phyloP scores from a whole-genome alignment of 495 filamentous ascomycete genomes.

The Penicillium daleae region DNA sequence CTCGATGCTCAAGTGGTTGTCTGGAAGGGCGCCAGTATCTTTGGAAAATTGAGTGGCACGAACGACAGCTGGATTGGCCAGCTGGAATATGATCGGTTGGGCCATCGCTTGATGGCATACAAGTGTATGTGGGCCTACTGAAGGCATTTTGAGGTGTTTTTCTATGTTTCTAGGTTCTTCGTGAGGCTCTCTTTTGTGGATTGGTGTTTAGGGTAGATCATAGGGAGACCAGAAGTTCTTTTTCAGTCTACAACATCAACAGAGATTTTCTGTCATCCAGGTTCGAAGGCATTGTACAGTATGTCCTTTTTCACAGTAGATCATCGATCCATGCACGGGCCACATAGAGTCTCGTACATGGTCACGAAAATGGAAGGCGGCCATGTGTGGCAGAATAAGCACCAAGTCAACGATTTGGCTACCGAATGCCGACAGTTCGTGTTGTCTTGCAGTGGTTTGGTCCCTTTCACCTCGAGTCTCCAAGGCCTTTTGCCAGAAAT shows the following conservation, averaged over 20 bases:
- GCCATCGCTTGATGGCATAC: constrained; percentile 76
- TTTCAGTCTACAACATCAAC: not conserved
- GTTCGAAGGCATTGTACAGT: not conserved
- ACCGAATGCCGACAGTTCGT: not conserved
- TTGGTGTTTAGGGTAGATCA: constrained; percentile 15
- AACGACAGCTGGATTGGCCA: constrained; percentile 95
- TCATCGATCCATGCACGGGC: not conserved
- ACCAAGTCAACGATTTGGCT: constrained; percentile 4
- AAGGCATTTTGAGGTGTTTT: constrained; percentile 14
- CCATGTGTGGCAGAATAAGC: constrained; percentile 11
- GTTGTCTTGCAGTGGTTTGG: not conserved
- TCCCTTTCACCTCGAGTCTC: not conserved
- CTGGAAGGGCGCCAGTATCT: constrained; percentile 98
- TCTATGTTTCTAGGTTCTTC: not conserved
- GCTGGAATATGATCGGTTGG: constrained; percentile 86
- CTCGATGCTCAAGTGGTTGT: constrained; percentile 92
- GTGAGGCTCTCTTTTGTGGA: constrained; percentile 2
- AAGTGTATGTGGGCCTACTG: constrained; percentile 86
- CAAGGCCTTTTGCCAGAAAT: no score
- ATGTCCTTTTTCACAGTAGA: not conserved
- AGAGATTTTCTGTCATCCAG: not conserved
- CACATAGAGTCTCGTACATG: not conserved
- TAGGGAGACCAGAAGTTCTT: not conserved
- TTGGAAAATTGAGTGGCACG: constrained; percentile 81
- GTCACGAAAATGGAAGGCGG: constrained; percentile 10